A percentile compares a stretch with the other conserved stretches of the same genome.
These are phyloP conservation scores for Neurospora sp. DNA, from an alignment of 495 filamentous ascomycete species.

Conservation along the genomic window DNA sequence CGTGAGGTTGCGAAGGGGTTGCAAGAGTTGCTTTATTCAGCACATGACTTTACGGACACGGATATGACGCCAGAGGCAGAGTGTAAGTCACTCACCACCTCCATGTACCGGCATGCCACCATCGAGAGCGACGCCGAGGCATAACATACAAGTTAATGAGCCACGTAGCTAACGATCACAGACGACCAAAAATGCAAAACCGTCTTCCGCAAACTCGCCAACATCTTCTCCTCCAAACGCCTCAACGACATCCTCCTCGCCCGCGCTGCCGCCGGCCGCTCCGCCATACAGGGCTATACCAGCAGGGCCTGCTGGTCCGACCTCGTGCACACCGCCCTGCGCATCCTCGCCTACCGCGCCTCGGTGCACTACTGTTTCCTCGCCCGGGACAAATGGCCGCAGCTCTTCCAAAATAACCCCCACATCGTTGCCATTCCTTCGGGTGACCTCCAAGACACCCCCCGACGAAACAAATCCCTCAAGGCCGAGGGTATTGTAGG, in stretches of 20 bases:
- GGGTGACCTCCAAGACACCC: background rate
- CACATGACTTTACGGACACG: background rate
- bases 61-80: background rate
- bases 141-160: too few relatives aligned
- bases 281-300: background rate
- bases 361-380: background rate
- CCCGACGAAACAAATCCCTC: background rate
- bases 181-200: background rate
- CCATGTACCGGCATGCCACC: too few relatives aligned
- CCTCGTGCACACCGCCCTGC: slow-evolving; percentile 1
- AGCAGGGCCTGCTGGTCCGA: slow-evolving; percentile 5
- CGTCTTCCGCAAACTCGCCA: background rate
- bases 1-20: background rate
- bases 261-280: background rate
- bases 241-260: background rate
- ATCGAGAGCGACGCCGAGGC: too few relatives aligned
- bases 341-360: slow-evolving; percentile 5
- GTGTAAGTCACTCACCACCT: background rate
- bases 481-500: slow-evolving; percentile 3
- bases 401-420: slow-evolving; percentile 2
- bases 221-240: background rate
- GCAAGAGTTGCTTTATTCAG: background rate
- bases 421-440: slow-evolving; percentile 1
- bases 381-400: slow-evolving; percentile 3
- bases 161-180: background rate